phyloP scores from a whole-genome alignment of 23 red algal species.

The Gracilaria domingensis region DNA sequence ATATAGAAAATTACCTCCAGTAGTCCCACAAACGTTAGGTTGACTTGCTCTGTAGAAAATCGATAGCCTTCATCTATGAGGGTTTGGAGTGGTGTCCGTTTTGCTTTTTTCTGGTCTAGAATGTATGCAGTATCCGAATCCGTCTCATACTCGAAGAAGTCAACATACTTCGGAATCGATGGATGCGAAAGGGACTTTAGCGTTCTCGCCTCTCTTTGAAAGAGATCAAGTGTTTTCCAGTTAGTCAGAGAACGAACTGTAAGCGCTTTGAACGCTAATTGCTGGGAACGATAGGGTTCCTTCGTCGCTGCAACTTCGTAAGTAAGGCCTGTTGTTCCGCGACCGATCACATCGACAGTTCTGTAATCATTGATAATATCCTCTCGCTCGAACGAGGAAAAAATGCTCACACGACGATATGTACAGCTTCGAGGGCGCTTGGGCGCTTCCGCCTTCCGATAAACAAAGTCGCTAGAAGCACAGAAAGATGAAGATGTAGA shows the following conservation, averaged over 20 bases:
- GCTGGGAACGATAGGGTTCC: not conserved
- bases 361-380: constrained; percentile 48
- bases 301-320: constrained; percentile 48
- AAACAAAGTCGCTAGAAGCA: not conserved
- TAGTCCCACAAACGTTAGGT: constrained; percentile 37
- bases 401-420: not conserved
- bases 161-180: constrained; percentile 59
- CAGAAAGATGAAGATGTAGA: not conserved
- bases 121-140: constrained; percentile 37
- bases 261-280: constrained; percentile 71
- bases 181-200: constrained; percentile 59
- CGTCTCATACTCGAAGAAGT: constrained; percentile 57
- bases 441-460: not conserved
- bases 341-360: constrained; percentile 35
- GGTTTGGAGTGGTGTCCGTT: constrained; percentile 31
- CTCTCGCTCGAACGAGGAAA: constrained; percentile 30
- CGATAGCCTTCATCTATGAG: constrained; percentile 54
- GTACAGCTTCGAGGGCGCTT: not conserved
- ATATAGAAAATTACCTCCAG: constrained; percentile 68
- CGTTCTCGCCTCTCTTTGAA: constrained; percentile 56
- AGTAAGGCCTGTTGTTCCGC: constrained; percentile 56
- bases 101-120: constrained; percentile 54
- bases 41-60: constrained; percentile 54
- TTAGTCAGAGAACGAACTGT: constrained; percentile 35
- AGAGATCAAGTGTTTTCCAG: constrained; percentile 78